A percentile compares a stretch with the other conserved stretches of the same genome.
Evolutionary conservation across 2,329 filamentous ascomycete genomes (phyloP).

Genomic region (Plenodomus lindquistii): DNA sequence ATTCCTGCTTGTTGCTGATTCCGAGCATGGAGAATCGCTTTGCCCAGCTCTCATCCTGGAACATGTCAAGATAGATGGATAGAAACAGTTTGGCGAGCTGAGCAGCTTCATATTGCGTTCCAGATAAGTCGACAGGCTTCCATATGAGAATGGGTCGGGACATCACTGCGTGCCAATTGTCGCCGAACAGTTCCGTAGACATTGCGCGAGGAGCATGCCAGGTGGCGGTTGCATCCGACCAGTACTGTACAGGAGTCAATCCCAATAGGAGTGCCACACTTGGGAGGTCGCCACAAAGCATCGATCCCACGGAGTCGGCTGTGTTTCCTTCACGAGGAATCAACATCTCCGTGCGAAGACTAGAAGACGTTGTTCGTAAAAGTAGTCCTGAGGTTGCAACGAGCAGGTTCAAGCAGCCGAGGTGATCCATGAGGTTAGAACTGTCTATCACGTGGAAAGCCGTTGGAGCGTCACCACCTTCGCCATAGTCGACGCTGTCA

Average conservation of each 20-base stretch:
- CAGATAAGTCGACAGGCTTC: slow-evolving; percentile 2
- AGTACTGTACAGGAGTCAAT: slow-evolving; percentile 37
- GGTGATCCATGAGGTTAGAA: slow-evolving; percentile 51
- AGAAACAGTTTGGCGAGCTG: slow-evolving; percentile 12
- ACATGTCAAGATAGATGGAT: slow-evolving; percentile 17
- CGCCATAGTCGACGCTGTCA: slow-evolving; percentile 49
- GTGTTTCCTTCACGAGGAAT: slow-evolving; percentile 37
- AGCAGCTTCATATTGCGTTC: slow-evolving; percentile 47
- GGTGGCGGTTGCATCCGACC: slow-evolving; percentile 12
- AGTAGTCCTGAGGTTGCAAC: slow-evolving; percentile 55
- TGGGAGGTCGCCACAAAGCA: slow-evolving; percentile 54
- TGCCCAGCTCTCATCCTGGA: slow-evolving; percentile 8
- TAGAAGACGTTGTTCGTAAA: slow-evolving; percentile 43
- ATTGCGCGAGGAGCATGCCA: neutral
- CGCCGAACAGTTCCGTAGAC: neutral
- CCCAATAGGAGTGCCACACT: slow-evolving; percentile 58
- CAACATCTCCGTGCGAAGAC: slow-evolving; percentile 49
- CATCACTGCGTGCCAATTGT: slow-evolving; percentile 22
- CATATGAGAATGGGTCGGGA: slow-evolving; percentile 4
- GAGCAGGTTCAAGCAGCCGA: slow-evolving; percentile 53
- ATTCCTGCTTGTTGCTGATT: neutral
- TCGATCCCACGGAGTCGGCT: slow-evolving; percentile 40
- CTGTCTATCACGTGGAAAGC: slow-evolving; percentile 63
- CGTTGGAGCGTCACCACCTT: slow-evolving; percentile 41
- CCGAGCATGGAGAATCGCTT: neutral